phyloP scores from a whole-genome alignment of 345 rosid genomes.

The Euphorbia lathyris region DNA sequence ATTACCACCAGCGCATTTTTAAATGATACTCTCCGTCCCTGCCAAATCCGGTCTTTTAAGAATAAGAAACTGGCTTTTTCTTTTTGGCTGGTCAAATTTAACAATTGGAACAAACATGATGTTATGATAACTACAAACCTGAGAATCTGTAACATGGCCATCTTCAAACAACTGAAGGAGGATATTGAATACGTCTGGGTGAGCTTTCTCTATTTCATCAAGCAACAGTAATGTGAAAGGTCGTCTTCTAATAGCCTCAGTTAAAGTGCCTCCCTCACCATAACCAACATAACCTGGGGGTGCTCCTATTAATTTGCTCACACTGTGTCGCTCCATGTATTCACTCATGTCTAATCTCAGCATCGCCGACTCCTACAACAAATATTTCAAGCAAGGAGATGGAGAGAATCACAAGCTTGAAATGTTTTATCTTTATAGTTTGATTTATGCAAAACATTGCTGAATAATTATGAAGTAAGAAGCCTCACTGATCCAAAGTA shows the following conservation, averaged over 20 bases:
- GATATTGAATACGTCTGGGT: slow-evolving; percentile 93
- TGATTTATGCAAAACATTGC: neutral
- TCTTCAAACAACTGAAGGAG: slow-evolving; percentile 97
- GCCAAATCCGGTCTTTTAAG: slow-evolving; percentile 9
- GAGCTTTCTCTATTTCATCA: slow-evolving; percentile 47
- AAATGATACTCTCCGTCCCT: slow-evolving; percentile 95
- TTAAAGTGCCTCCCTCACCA: slow-evolving; percentile 90
- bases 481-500: slow-evolving; percentile 87
- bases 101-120: neutral
- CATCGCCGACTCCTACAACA: slow-evolving; percentile 79
- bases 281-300: slow-evolving; percentile 95
- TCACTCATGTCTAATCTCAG: slow-evolving; percentile 99
- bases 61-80: slow-evolving; percentile 4
- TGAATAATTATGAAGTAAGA: slow-evolving; percentile 9
- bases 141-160: slow-evolving; percentile 97
- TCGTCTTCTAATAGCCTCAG: slow-evolving; percentile 92
- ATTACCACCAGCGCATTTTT: slow-evolving; percentile 89
- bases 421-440: neutral
- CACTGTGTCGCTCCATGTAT: slow-evolving; percentile 97
- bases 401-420: slow-evolving; percentile 16
- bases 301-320: slow-evolving; percentile 91
- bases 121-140: slow-evolving; percentile 43
- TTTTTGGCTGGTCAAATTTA: neutral
- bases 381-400: slow-evolving; percentile 8
- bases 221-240: slow-evolving; percentile 89